Base-by-base conservation (phyloP, 371 early-diverging fungal genomes). In the Chytridiales sp. region DNA sequence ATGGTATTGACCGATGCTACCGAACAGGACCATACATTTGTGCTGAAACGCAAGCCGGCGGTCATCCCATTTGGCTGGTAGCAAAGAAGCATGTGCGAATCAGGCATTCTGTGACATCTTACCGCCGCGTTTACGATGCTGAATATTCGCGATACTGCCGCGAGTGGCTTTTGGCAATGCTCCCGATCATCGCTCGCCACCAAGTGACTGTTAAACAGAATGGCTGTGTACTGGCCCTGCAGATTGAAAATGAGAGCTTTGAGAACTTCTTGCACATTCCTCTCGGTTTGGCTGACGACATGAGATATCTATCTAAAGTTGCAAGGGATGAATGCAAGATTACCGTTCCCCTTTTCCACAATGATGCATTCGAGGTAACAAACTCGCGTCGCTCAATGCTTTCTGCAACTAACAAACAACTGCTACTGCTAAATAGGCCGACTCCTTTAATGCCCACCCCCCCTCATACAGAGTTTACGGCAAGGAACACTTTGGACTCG, bases 21-120 rank as follows among this genome's bases (percentile, higher is more conserved):
- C n/a, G 9, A 4, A 1, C 35, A 29, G 35, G 93, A 0, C 93
- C 94, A 0, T 93, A 89, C 67, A 90, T 93, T 56, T 91, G 92
- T 74, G 85, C 88, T 15, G 94, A 93, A 59, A 90, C 91, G 0
- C 89, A 90, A 61, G 92, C 76, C 17, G 94, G 94, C 31, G 94
- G 92, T 0, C 87, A 85, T 62, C 94, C 94, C 1, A 68, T 81
- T 24, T 93, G 94, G 94, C 73, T 93, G 52, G 66, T 87, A 5
- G 88, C 86, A 34, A 89, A 90, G 61, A 80, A 87, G 30, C 75
- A 87, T 15, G 65, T 90, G 21, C 85, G 87, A 52, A 70, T 92
- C 50, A 82, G 93, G 39, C 92, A 92, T 61, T 80, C 86, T 68
- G 74, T 51, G 70, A 74, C 56, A 81, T 85, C 67, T 77, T 87